Evolutionary conservation across 176 grass and related monocot species (phyloP).

Genomic region (Aegilops tauschii): DNA sequence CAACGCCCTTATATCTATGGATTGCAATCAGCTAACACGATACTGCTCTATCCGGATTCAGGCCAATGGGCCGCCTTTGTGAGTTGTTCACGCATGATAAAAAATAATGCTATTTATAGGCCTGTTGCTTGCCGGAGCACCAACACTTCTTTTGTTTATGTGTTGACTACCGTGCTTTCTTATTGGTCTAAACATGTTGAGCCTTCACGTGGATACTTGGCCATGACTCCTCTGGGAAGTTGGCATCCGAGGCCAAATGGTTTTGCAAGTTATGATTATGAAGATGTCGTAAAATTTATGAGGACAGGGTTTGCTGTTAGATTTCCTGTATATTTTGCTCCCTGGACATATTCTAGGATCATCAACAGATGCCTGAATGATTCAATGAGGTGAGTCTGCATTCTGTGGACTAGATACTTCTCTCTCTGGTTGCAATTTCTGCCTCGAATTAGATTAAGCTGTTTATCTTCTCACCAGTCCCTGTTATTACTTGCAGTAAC

Average conservation of each 20-base stretch:
- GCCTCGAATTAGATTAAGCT: neutral
- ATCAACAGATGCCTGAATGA: neutral
- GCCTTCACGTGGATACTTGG: conserved; percentile 6
- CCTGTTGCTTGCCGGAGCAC: neutral
- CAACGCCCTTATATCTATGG: neutral
- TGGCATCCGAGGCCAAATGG: neutral
- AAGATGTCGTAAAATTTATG: neutral
- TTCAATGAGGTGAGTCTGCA: neutral
- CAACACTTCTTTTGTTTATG: neutral
- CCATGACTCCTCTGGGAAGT: neutral
- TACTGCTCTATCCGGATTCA: neutral
- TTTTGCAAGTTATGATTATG: neutral
- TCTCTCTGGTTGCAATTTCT: neutral
- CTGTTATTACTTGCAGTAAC: neutral
- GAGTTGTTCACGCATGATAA: neutral
- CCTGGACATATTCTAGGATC: neutral
- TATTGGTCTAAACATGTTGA: accelerated
- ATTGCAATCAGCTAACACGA: neutral
- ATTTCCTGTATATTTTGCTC: neutral
- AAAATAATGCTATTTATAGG: neutral
- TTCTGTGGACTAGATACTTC: too few species aligned
- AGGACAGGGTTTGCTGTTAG: neutral
- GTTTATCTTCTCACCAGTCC: neutral
- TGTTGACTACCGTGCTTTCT: neutral
- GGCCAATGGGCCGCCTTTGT: neutral